A percentile compares a stretch with the other conserved stretches of the same genome.
Evolutionary conservation across 208 protist species (phyloP).

Genomic region (Trichomonas gallinae): DNA sequence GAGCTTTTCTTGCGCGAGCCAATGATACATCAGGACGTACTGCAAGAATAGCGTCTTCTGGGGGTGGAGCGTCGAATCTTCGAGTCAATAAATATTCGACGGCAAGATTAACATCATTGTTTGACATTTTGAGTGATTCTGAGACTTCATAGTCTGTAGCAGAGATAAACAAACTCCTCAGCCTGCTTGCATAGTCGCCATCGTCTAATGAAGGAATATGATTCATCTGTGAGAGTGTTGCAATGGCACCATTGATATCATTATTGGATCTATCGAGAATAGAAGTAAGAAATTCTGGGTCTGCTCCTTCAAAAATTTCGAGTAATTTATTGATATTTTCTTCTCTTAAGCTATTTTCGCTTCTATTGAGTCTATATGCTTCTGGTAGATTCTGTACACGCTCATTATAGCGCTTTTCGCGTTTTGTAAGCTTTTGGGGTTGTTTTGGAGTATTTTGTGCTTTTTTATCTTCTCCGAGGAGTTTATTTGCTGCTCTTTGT

Average conservation of each 20-base stretch:
- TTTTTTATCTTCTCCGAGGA: background rate
- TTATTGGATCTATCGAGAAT: background rate
- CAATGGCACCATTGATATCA: background rate
- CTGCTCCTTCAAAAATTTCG: background rate
- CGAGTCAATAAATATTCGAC: background rate
- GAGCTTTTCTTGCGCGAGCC: background rate
- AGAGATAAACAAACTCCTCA: background rate
- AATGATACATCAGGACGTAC: background rate
- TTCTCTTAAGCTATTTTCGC: background rate
- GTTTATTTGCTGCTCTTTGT: background rate
- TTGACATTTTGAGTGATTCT: background rate
- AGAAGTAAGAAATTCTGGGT: background rate
- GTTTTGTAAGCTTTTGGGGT: background rate
- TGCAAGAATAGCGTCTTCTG: background rate
- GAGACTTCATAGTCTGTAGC: background rate
- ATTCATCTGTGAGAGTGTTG: background rate
- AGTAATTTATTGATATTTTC: background rate
- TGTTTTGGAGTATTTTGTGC: background rate
- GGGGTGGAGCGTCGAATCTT: background rate
- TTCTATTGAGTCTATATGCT: background rate
- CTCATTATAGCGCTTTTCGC: background rate
- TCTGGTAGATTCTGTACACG: background rate
- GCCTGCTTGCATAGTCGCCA: background rate
- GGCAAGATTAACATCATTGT: background rate
- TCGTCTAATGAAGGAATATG: background rate